Evolutionary conservation across 495 filamentous ascomycete species (phyloP).

Genomic region (Podospora didyma): DNA sequence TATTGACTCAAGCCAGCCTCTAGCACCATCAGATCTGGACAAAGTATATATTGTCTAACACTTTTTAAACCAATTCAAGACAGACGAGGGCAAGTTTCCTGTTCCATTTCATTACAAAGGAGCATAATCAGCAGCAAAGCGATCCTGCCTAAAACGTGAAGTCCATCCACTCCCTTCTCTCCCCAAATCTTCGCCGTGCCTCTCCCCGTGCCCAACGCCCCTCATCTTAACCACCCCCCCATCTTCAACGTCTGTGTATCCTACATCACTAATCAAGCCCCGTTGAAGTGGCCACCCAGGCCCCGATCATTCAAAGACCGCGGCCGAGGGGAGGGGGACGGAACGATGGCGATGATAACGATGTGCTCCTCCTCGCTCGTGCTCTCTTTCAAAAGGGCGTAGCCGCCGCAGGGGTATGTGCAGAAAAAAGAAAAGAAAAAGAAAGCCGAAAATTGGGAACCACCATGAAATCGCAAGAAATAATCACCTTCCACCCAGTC

Average conservation of each 20-base stretch:
- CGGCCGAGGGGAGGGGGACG: not conserved
- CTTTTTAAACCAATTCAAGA: not conserved
- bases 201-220: not conserved
- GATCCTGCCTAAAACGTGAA: not conserved
- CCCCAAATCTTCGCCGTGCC: not conserved
- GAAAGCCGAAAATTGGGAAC: conserved; percentile 10
- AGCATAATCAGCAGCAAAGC: not conserved
- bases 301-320: no score
- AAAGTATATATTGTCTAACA: no score
- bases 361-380: not conserved
- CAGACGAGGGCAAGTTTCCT: not conserved
- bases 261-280: no score
- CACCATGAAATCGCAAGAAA: not conserved
- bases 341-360: not conserved
- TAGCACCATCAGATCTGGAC: no score
- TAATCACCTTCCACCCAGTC: conserved; percentile 8
- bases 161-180: no score
- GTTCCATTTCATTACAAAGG: not conserved
- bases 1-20: no score
- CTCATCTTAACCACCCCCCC: no score
- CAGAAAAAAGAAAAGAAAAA: conserved; percentile 13
- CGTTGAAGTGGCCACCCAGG: no score
- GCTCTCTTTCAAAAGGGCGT: conserved; percentile 4
- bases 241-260: no score
- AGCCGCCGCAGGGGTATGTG: conserved; percentile 21